Evolutionary conservation across 176 grass and related monocot species (phyloP).

Genomic region (Aegilops umbellulata): DNA sequence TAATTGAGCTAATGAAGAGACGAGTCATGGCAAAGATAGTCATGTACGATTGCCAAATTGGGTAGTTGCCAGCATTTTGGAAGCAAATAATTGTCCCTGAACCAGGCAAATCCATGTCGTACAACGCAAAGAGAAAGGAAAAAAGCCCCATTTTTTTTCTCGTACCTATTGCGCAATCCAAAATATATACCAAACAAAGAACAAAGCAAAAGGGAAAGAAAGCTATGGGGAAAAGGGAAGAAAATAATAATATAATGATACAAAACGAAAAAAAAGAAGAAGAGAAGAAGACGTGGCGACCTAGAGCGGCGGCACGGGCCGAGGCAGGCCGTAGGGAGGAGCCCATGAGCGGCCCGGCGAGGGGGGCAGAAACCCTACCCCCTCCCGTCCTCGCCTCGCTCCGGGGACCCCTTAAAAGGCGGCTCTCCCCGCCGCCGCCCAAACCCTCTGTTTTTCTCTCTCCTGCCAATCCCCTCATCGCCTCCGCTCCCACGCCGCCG

Average conservation of each 20-base stretch:
- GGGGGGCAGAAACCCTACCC: conserved; percentile 38
- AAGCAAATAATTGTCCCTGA: background rate
- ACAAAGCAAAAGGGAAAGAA: background rate
- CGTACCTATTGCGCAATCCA: too few species aligned
- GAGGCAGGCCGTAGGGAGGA: background rate
- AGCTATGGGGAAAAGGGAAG: background rate
- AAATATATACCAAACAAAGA: background rate
- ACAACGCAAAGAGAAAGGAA: too few species aligned
- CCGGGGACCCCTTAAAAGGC: conserved; percentile 36
- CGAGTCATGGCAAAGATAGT: background rate
- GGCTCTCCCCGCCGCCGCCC: conserved; percentile 42
- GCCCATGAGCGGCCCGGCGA: background rate
- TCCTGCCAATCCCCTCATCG: conserved; percentile 34
- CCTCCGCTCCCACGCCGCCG: conserved; percentile 28
- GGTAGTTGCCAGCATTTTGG: background rate
- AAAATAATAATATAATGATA: background rate
- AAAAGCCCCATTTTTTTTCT: too few species aligned
- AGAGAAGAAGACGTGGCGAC: too few species aligned
- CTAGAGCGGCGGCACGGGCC: background rate
- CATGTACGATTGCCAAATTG: background rate
- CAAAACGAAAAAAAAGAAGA: background rate
- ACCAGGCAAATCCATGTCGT: too few species aligned
- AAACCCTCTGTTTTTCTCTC: conserved; percentile 55
- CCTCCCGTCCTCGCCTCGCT: background rate
- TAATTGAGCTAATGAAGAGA: background rate